These are phyloP conservation scores for Clitopilus hobsonii DNA, from an alignment of 768 basidiomycete species.

Conservation along the genomic window DNA sequence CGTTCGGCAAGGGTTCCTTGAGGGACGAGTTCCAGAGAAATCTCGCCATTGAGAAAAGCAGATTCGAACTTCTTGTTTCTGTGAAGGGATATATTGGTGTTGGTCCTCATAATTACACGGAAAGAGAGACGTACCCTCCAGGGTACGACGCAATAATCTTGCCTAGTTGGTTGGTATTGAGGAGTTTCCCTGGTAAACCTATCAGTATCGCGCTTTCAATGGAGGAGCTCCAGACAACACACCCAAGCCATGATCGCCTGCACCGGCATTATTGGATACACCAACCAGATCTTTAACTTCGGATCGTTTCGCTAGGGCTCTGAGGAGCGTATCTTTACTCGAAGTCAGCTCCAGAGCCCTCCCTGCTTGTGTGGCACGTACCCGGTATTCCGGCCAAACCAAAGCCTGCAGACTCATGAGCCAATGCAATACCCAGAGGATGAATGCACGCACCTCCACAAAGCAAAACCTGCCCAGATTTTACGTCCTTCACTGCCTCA, in stretches of 20 bases:
- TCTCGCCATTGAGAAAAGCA: constrained; percentile 73
- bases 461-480: constrained; percentile 73
- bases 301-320: constrained; percentile 67
- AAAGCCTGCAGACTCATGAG: constrained; percentile 53
- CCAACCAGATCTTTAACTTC: constrained; percentile 75
- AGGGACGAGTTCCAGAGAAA: constrained; percentile 85
- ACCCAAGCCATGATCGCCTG: constrained; percentile 70
- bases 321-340: constrained; percentile 72
- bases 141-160: constrained; percentile 90
- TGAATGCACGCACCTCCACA: constrained; percentile 65
- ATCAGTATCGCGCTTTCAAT: constrained; percentile 1
- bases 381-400: constrained; percentile 88
- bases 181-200: constrained; percentile 53
- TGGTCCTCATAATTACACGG: neutral
- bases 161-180: constrained; percentile 70
- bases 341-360: neutral
- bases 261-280: constrained; percentile 87
- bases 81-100: neutral
- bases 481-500: constrained; percentile 78
- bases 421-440: neutral
- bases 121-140: constrained; percentile 52
- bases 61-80: constrained; percentile 87
- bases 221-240: constrained; percentile 7
- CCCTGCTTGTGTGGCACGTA: constrained; percentile 20
- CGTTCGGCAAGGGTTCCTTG: constrained; percentile 90